Evolutionary conservation across 805 yeast genomes (phyloP), one percentile per base, ranked within the genome.

Genomic region (Soucietia sequanensis): DNA sequence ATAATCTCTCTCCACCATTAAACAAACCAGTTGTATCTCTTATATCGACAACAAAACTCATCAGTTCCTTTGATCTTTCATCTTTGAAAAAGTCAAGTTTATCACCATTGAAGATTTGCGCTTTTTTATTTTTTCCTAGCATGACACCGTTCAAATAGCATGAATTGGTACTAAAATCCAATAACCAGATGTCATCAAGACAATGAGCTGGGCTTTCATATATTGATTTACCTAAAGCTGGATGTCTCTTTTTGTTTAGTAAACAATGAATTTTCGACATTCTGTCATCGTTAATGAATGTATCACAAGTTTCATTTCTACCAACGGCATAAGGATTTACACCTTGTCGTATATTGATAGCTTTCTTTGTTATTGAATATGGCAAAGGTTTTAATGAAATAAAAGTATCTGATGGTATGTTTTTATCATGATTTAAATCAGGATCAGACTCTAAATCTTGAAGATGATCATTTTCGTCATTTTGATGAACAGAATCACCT

Each of bases 181-280:
- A 60, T 20, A 90, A 62, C 95, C 95, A 88, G 11, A 85, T 68
- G 51, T 81, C 89, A 37, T 81, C 85, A 6, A 80, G 60, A 38
- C 82, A 81, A 58, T 77, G 82, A 0, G 88, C 89, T 0, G 90
- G 88, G 7, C 84, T 76, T 46, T 81, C 87, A 50, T 65, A 76
- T 4, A 81, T 70, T 5, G 62, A 54, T 21, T 78, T 68, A 20
- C 68, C 64, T 6, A 49, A 45, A 3, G 78, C 73, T 0, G 80
- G 80, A 50, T 82, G 87, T 38, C 88, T 67, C 39, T 78, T 74
- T 48, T 78, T 78, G 35, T 70, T 48, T 10, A 91, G 65, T 20
- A 80, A 62, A 56, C 96, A 89, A 58, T 93, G 98, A 1, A 81
- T 69, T 44, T 88, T 85, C 2, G 97, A 90, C 48, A 91, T 73